Evolutionary conservation across 176 grass and related monocot species (phyloP).

Genomic region (Ananas comosus): DNA sequence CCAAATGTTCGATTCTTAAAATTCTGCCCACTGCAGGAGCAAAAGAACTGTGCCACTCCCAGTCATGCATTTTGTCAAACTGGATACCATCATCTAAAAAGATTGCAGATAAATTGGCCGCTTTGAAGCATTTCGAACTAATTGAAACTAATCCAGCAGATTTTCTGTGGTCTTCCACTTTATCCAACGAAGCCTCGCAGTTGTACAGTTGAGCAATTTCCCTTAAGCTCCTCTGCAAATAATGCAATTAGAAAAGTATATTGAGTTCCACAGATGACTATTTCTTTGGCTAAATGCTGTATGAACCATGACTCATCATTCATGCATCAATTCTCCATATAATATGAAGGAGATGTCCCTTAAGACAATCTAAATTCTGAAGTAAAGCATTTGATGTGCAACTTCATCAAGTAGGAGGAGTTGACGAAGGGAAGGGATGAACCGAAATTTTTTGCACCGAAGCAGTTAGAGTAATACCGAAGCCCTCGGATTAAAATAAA

Average conservation of each 20-base stretch:
- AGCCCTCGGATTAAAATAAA: no score
- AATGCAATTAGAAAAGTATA: constrained; percentile 1
- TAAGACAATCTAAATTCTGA: background rate
- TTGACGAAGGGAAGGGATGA: no score
- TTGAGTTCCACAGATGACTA: background rate
- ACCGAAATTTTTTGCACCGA: no score
- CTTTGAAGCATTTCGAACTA: constrained; percentile 63
- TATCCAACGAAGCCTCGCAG: constrained; percentile 48
- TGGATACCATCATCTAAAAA: constrained; percentile 69
- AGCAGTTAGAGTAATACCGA: no score
- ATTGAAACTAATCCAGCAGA: constrained; percentile 48
- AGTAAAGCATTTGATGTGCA: background rate
- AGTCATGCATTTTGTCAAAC: constrained; percentile 74
- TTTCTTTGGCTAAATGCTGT: background rate
- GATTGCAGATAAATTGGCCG: constrained; percentile 66
- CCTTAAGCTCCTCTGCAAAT: constrained; percentile 82
- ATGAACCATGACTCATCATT: background rate
- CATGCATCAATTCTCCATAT: background rate
- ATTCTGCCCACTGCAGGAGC: constrained; percentile 61
- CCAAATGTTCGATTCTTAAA: constrained; percentile 70
- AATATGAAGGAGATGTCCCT: no score
- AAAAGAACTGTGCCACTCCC: constrained; percentile 61
- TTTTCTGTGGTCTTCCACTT: constrained; percentile 63
- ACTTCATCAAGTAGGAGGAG: background rate
- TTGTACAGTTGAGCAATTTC: constrained; percentile 66